Evolutionary conservation across 2,329 filamentous ascomycete genomes (phyloP), one percentile per base, ranked within the genome.

Genomic region (Pseudodiploospora longispora): DNA sequence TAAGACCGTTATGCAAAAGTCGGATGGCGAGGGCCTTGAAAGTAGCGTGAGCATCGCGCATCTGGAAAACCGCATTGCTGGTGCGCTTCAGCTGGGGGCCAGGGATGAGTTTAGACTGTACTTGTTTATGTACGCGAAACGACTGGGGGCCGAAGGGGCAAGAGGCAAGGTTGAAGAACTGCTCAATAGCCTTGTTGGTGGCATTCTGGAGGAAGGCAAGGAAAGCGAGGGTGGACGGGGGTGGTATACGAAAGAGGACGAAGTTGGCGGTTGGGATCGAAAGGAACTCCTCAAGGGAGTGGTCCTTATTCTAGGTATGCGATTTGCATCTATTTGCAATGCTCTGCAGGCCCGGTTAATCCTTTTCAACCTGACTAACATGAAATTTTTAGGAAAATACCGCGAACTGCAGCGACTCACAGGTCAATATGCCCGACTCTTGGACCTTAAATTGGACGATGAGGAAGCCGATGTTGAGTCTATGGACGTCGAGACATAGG

Each of bases 101-200:
- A 85, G 82, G 55, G 90, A 97, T 47, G 93, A 98, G 61, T 98
- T 97, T 67, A 81, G 88, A 46, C 73, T 95, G 1, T 97, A 97
- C 58, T 70, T 98, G n/a, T 85, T 89, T 58, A 97, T 97, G 89
- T 98, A 98, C 58, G 91, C 90, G 4, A 97, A 96, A 68, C 82
- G 93, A 1, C 78, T 98, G 5, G 93, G 93, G 1, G 88, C 89
- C 0, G 94, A 98, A 63, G 89, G 89, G 0, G 70, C 91, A 41
- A 81, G 84, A 53, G 75, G 80, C 45, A 98, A 98, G 67, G 89
- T 96, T 2, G 91, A 97, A 61, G 94, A 98, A 68, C 71, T 98
- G 7, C 70, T 97, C 29, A 84, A 87, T 53, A 85, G 80, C 38
- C 70, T 98, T 36, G 72, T 95, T 40, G 89, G 90, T 6, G 85